Base-by-base conservation (phyloP, 805 yeast genomes). In the Ogataea henricii region DNA sequence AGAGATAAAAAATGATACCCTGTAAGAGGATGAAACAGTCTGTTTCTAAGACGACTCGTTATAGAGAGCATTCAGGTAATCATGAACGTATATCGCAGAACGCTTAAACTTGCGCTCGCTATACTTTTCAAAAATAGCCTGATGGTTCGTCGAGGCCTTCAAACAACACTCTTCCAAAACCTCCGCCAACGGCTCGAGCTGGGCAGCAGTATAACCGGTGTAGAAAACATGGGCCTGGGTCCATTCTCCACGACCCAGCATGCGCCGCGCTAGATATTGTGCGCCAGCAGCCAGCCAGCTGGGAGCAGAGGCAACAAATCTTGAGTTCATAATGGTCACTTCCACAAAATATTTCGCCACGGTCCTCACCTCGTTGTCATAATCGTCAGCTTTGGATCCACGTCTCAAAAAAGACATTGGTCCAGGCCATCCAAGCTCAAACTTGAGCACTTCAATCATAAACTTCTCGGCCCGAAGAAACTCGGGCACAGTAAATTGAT, bases 381-480 rank as follows among this genome's bases (percentile, higher is more conserved):
- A 90, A 62, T 85, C 88, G 68, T 90, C 97, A 35, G 96, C 96
- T 63, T 87, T 89, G 37, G 96, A 87, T 34, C 89, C 85, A 62
- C 96, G 77, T 64, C 96, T 80, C 59, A 90, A 70, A 62, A 90
- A 91, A 64, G 89, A 88, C 86, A 90, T 82, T 43, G 96, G 96
- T 60, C 87, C 89, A 20, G 97, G 96, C 69, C 84, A 87, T 48
- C 86, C 84, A 56, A 90, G 73, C 62, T 88, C 85, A 67, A 87
- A 91, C 49, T 82, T 75, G 46, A 90, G 72, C 46, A 80, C 79
- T 47, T 86, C 82, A 48, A 90, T 72, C 62, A 91, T 84, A 58
- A 77, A 83, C 67, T 84, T 81, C 69, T 90, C 97, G 25, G 95
- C 96, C 55, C 78, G 82, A 53, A 88, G 77, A 48, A 90, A 87